Percentiles rank a stretch among this genome's conserved stretches.
Conservation (phyloP, 345 rosid genomes). For the Chamaenerion angustifolium region DNA sequence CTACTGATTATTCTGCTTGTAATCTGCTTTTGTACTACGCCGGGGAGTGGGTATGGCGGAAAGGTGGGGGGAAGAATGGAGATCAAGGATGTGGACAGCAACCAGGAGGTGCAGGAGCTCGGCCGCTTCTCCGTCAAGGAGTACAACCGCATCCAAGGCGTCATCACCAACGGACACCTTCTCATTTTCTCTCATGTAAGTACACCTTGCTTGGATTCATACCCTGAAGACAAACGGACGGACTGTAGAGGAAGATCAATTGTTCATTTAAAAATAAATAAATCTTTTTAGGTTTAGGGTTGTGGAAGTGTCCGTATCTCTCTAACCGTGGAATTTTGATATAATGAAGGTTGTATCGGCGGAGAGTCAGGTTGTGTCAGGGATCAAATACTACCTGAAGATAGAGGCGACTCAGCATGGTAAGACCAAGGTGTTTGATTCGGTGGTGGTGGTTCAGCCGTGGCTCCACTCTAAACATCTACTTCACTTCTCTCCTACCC, state of each 20-base stretch:
- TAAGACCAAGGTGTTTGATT: slow-evolving; percentile 26
- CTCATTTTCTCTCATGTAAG: slow-evolving; percentile 8
- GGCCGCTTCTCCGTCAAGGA: slow-evolving; percentile 67
- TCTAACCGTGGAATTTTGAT: too few relatives aligned
- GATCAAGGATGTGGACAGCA: slow-evolving; percentile 31
- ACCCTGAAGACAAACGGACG: too few relatives aligned
- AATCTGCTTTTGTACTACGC: not conserved
- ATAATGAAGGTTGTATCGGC: slow-evolving; percentile 41
- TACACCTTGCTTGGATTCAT: too few relatives aligned
- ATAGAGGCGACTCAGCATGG: slow-evolving; percentile 30
- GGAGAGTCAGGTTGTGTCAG: slow-evolving; percentile 60
- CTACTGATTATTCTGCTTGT: too few relatives aligned
- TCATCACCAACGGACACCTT: not conserved
- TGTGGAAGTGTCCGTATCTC: too few relatives aligned
- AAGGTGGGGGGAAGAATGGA: slow-evolving; percentile 40
- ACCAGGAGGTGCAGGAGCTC: slow-evolving; percentile 53
- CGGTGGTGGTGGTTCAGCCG: slow-evolving; percentile 45
- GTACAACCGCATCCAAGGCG: slow-evolving; percentile 24
- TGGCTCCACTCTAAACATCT: slow-evolving; percentile 46
- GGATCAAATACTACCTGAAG: slow-evolving; percentile 49
- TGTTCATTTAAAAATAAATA: too few relatives aligned
- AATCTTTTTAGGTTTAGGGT: too few relatives aligned
- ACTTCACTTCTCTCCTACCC: slow-evolving; percentile 33
- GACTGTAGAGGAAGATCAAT: too few relatives aligned
- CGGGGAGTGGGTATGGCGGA: slow-evolving; percentile 7